phyloP scores from a whole-genome alignment of 768 basidiomycete species.

The Russula griseocarnosa region DNA sequence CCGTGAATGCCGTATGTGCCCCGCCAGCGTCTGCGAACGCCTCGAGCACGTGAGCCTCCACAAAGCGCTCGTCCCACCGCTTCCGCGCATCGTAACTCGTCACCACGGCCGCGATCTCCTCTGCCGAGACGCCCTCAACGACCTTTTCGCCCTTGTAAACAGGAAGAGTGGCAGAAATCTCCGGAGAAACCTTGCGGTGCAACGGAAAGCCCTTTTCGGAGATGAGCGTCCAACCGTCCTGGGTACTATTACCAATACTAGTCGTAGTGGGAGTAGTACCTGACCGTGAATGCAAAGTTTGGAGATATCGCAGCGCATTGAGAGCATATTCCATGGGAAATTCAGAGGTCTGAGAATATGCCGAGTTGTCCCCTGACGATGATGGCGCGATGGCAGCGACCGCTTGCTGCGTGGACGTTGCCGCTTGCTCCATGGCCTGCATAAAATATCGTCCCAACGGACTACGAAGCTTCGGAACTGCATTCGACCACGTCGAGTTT shows the following conservation, averaged over 20 bases:
- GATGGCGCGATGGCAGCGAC: conserved; percentile 71
- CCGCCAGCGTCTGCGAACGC: conserved; percentile 62
- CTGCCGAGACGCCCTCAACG: conserved; percentile 89
- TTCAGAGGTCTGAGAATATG: conserved; percentile 51
- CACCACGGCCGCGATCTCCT: conserved; percentile 78
- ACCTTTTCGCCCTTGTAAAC: conserved; percentile 88
- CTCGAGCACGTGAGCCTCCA: conserved; percentile 63
- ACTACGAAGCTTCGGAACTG: conserved; percentile 63
- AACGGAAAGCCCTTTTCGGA: conserved; percentile 73
- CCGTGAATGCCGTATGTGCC: conserved; percentile 65
- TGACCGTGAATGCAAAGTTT: conserved; percentile 59
- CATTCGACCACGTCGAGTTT: conserved; percentile 43
- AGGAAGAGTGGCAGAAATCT: conserved; percentile 75
- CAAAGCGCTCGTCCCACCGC: conserved; percentile 85
- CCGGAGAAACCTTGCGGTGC: conserved; percentile 68
- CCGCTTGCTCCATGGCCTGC: conserved; percentile 71
- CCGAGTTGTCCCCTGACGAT: conserved; percentile 39
- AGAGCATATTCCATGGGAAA: conserved; percentile 76
- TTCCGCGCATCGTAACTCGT: conserved; percentile 66
- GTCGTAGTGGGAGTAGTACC: conserved; percentile 30
- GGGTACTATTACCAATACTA: conserved; percentile 17
- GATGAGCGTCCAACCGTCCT: conserved; percentile 69
- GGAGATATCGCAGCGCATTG: conserved; percentile 76
- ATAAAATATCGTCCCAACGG: conserved; percentile 68
- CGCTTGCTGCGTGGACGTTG: conserved; percentile 69